A percentile compares a stretch with the other conserved stretches of the same genome.
Evolutionary conservation across 768 basidiomycete genomes (phyloP).

Genomic region (Phaeotremella skinneri): DNA sequence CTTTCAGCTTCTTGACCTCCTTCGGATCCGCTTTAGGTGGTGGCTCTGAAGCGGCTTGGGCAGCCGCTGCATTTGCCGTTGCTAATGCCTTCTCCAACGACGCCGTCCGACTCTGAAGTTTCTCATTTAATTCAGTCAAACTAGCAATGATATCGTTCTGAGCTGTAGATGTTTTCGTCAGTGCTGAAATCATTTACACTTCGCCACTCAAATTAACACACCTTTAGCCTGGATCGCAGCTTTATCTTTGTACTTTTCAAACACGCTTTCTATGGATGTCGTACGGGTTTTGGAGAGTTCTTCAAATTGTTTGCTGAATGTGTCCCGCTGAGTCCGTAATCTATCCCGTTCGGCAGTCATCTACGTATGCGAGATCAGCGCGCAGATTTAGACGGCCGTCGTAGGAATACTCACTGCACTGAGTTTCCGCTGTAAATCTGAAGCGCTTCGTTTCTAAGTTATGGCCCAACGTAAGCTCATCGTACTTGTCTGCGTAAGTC

Average conservation of each 20-base stretch:
- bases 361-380: constrained; percentile 15
- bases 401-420: constrained; percentile 16
- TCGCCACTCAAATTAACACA: constrained; percentile 13
- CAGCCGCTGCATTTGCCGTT: constrained; percentile 1
- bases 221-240: constrained; percentile 34
- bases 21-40: constrained; percentile 30
- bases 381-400: not conserved
- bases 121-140: constrained; percentile 40
- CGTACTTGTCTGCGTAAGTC: too few relatives aligned
- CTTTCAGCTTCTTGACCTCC: constrained; percentile 42
- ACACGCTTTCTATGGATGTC: constrained; percentile 28
- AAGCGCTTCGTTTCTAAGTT: not conserved
- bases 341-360: constrained; percentile 34
- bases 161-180: constrained; percentile 20
- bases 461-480: too few relatives aligned
- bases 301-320: constrained; percentile 45
- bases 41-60: constrained; percentile 2
- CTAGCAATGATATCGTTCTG: constrained; percentile 46
- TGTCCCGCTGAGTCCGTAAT: constrained; percentile 38
- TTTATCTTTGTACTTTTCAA: constrained; percentile 45
- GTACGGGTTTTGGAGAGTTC: constrained; percentile 34
- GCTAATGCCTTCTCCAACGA: constrained; percentile 28
- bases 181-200: constrained; percentile 9
- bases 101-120: constrained; percentile 32
- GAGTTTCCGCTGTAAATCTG: constrained; percentile 24